These are phyloP conservation scores for Dryadomyces quercivorus DNA, from an alignment of 2,329 filamentous ascomycete genomes.

Conservation along the genomic window DNA sequence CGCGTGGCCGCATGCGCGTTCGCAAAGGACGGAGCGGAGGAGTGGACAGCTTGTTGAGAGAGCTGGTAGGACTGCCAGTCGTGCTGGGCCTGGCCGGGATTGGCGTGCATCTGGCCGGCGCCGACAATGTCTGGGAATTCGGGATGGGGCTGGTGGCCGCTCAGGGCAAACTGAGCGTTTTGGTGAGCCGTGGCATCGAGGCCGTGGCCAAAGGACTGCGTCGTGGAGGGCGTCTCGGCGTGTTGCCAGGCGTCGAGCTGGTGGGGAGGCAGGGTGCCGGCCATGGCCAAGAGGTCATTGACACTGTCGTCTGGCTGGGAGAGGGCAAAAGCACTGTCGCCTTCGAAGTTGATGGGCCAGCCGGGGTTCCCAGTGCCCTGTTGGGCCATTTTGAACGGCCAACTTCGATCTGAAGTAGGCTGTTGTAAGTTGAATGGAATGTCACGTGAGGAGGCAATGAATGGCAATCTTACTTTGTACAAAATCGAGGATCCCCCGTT, in stretches of 20 bases:
- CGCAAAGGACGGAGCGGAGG: background rate
- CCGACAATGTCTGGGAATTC: constrained; percentile 2
- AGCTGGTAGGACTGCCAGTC: constrained; percentile 1
- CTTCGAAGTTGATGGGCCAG: constrained; percentile 10
- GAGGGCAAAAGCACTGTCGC: constrained; percentile 6
- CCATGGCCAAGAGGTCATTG: constrained; percentile 7
- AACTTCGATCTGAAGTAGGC: background rate
- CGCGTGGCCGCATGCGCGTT: background rate
- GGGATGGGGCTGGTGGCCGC: background rate
- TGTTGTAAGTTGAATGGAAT: background rate
- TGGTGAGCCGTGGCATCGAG: background rate
- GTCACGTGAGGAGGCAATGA: background rate
- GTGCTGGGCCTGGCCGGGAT: background rate
- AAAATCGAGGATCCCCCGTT: background rate
- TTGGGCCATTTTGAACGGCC: constrained; percentile 9
- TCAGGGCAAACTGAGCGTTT: background rate
- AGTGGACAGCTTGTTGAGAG: background rate
- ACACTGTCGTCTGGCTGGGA: constrained; percentile 5
- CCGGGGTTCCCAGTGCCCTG: constrained; percentile 8
- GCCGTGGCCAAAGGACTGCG: background rate
- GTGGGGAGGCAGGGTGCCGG: constrained; percentile 6
- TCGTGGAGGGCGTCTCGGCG: background rate
- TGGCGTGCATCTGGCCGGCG: background rate
- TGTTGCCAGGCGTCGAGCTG: constrained; percentile 7
- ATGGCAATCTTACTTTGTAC: background rate